Conservation (phyloP, 306 rosid species). For the Cucumis sativus region DNA sequence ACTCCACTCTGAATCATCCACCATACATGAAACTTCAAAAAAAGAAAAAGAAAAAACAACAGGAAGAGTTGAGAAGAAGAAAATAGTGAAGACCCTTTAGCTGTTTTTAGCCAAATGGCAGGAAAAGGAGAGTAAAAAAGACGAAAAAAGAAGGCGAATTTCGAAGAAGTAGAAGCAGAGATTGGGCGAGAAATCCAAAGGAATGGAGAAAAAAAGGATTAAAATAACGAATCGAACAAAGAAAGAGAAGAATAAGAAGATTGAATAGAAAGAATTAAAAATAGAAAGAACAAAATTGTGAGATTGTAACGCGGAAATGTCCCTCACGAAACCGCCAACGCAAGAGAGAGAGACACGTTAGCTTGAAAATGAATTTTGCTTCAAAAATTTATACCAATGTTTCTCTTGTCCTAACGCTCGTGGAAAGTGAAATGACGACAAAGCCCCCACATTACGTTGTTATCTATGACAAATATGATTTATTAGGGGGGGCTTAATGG, state of each 20-base stretch:
- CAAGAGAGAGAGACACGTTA: background rate
- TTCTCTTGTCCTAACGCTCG: background rate
- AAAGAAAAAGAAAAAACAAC: background rate
- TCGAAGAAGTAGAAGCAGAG: background rate
- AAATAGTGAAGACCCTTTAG: background rate
- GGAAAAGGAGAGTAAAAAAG: background rate
- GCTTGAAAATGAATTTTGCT: background rate
- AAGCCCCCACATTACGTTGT: background rate
- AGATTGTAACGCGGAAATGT: background rate
- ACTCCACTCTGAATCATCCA: background rate
- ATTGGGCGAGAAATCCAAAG: background rate
- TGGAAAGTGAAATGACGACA: background rate
- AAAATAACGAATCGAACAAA: background rate
- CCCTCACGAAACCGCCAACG: slow-evolving; percentile 1
- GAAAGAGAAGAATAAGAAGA: background rate
- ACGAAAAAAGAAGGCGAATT: background rate
- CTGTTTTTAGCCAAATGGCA: background rate
- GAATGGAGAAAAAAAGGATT: background rate
- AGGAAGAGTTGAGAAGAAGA: background rate
- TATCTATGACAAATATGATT: background rate
- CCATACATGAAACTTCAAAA: background rate
- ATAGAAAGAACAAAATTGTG: background rate
- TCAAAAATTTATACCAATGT: background rate
- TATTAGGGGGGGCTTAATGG: background rate
- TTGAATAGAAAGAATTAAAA: background rate